Evolutionary conservation across 768 basidiomycete species (phyloP), one percentile per base, ranked within the genome.

Genomic region (Phylloporus sp.): DNA sequence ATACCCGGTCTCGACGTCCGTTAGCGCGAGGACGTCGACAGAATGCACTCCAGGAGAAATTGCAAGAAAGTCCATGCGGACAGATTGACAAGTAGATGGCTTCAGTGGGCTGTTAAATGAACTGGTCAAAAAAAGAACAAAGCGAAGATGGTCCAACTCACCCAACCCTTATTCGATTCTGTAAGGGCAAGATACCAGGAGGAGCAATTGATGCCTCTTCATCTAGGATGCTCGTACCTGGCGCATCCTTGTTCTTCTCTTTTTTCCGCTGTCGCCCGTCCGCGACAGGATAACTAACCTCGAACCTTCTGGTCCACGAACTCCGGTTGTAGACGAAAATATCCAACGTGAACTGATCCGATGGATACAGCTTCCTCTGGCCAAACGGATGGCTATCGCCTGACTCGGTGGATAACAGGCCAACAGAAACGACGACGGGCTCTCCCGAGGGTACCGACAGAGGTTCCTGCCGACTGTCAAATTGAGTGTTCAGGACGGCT

Each of bases 291-390:
- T 77, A 84, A 24, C 77, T 82, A 29, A 91, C 74, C 65, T 90
- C 88, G 53, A 91, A 87, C 53, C 86, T 64, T 48, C 89, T 74
- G 41, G 81, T 82, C 81, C 85, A 82, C 35, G 77, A 70, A 36
- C 80, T 82, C 66, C 83, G 84, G 57, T 92, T 93, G 57, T 84
- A 91, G 44, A 92, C 87, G 56, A 93, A 92, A 3, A 92, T 83
- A 50, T 93, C 90, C 56, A 93, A 65, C 41, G 81, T 83, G 61
- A 93, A 93, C 40, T 76, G 70, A 55, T 88, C 81, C 22, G 85
- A 69, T 15, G 86, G 86, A 52, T 80, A 84, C 58, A 92, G 81
- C 67, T 71, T 79, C 50, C 67, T 74, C 38, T 60, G 62, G 40
- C 55, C 57, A 18, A 51, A 26, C 23, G 27, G 23, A 29, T 32